A percentile compares a stretch with the other conserved stretches of the same genome.
phyloP scores from a whole-genome alignment of 2,329 filamentous ascomycete species.

The Colletotrichum tropicicola region DNA sequence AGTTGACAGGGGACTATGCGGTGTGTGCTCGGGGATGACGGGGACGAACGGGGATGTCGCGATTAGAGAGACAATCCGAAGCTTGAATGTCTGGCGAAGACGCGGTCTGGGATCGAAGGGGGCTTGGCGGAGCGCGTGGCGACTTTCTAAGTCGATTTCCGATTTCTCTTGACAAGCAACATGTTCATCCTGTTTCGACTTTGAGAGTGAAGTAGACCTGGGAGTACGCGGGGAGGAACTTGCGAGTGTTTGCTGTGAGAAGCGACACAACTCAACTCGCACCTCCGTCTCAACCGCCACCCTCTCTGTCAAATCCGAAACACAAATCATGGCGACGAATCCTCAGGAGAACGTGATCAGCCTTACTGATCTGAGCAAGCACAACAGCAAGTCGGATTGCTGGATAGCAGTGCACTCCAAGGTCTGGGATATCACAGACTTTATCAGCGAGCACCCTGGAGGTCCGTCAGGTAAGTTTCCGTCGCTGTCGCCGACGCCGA shows the following conservation, averaged over 20 bases:
- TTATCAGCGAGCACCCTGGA: constrained; percentile 56
- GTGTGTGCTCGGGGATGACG: neutral
- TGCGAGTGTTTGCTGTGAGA: neutral
- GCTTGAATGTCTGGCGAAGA: neutral
- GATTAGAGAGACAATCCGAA: constrained; percentile 2
- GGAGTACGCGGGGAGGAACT: neutral
- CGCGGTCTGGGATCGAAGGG: neutral
- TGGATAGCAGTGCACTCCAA: constrained; percentile 76
- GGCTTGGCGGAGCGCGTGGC: neutral
- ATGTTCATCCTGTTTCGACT: neutral
- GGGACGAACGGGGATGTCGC: constrained; percentile 16
- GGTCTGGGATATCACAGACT: constrained; percentile 76
- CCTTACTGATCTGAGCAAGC: constrained; percentile 51
- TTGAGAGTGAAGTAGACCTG: neutral
- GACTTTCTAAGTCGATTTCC: neutral
- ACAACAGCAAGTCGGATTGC: constrained; percentile 58
- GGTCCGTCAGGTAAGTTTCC: constrained; percentile 41
- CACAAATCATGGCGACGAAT: constrained; percentile 1
- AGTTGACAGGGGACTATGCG: neutral
- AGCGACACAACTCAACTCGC: neutral
- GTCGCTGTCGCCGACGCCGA: neutral
- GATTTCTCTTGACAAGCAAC: neutral
- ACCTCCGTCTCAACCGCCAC: neutral
- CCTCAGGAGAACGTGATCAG: constrained; percentile 28
- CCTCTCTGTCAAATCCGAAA: neutral